Base-by-base conservation (phyloP, 352 stramenopile genomes). In the Pythium sp. region DNA sequence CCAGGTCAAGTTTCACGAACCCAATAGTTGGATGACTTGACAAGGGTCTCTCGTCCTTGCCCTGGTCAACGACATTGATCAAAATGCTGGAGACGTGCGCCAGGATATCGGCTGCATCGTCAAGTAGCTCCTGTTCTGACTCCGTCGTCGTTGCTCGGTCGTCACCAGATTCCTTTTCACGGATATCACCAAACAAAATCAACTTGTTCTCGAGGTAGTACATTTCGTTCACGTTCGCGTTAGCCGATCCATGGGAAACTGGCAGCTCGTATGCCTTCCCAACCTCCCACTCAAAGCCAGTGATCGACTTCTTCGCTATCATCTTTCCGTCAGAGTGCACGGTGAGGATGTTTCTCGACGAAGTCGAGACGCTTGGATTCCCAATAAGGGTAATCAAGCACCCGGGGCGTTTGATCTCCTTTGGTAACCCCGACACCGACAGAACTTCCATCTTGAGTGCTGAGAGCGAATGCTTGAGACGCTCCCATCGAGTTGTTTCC, bases 311-410 rank as follows among this genome's bases (percentile, higher is more conserved):
- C 20, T 69, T 57, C 0, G 68, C 67, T 1, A 77, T 54, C 18
- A 86, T 64, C 28, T 80, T 73, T 0, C 78, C 80, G 4, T 66
- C 60, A 3, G 49, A 36, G n/a, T 68, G 72, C 2, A 78, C 62
- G 2, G 62, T 36, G 30, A 72, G 32, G 30, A 46, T 61, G 9
- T 60, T 65, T 3, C 38, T 36, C 6, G 53, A 22, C 20, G 47
- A 58, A 6, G 72, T 58, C 22, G 38, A 38, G 0, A 65, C 59
- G 11, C 43, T 61, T 3, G 73, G 72, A 34, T 81, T 85, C 3
- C 75, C 79, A 7, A 90, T 24, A n/a, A 89, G 66, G 5, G 80
- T 84, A 3, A 92, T 64, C 2, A 85, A 55, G 51, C 79, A 88
- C 8, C 71, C 62, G 28, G 80, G 79, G 0, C 71, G 61, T 18